These are phyloP conservation scores for Pecoramyces ruminantium DNA, from an alignment of 192 early-diverging fungal genomes.

Conservation along the genomic window DNA sequence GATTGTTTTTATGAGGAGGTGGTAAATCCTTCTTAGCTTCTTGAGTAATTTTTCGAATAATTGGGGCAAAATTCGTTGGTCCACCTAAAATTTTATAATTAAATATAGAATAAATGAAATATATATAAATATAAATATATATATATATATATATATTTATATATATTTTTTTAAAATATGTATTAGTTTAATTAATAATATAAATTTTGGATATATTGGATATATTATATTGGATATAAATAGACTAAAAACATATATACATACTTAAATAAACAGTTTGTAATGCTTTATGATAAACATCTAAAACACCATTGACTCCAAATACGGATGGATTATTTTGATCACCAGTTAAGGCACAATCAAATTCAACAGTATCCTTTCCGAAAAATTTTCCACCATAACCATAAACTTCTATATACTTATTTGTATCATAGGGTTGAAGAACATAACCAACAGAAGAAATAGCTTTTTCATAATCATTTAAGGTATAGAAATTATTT, in stretches of 20 bases:
- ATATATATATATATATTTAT: neutral
- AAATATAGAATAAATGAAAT: neutral
- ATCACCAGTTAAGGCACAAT: neutral
- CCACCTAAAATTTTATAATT: neutral
- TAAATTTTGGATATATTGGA: too few relatives aligned
- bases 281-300: neutral
- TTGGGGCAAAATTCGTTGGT: neutral
- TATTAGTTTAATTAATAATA: too few relatives aligned
- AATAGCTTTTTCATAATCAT: neutral
- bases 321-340: neutral
- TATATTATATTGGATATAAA: too few relatives aligned
- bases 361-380: neutral
- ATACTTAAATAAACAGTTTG: too few relatives aligned
- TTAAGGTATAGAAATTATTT: neutral
- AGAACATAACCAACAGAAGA: neutral
- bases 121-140: neutral
- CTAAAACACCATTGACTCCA: neutral
- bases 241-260: too few relatives aligned
- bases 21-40: neutral
- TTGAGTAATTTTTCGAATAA: neutral
- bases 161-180: too few relatives aligned
- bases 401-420: neutral
- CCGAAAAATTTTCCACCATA: neutral
- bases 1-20: neutral
- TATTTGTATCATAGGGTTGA: neutral